Evolutionary conservation across 768 basidiomycete genomes (phyloP).

Genomic region (Amanita polypyramis): DNA sequence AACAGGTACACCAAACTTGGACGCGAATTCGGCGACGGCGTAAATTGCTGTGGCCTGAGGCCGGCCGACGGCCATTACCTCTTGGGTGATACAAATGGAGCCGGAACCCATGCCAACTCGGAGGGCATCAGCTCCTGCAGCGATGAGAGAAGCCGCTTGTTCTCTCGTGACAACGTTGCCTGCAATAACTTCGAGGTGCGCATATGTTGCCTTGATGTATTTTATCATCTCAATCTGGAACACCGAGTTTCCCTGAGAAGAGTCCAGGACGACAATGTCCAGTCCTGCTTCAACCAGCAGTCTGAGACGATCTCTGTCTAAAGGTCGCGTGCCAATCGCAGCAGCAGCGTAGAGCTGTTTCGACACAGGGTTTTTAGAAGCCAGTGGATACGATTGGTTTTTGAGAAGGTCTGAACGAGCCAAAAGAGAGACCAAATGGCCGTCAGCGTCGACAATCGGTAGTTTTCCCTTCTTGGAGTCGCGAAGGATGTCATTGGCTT

Average conservation of each 20-base stretch:
- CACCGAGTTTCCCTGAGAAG: conserved; percentile 91
- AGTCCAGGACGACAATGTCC: conserved; percentile 91
- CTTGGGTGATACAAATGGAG: conserved; percentile 98
- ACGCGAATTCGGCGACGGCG: conserved; percentile 88
- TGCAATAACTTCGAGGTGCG: conserved; percentile 85
- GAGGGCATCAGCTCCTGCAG: conserved; percentile 90
- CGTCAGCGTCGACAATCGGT: conserved; percentile 48
- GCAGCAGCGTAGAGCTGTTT: conserved; percentile 98
- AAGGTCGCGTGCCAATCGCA: conserved; percentile 86
- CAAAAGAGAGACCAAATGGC: conserved; percentile 63
- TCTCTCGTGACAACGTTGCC: conserved; percentile 98
- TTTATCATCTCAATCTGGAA: conserved; percentile 92
- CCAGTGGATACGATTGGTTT: conserved; percentile 93
- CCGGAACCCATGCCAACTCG: conserved; percentile 97
- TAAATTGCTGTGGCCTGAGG: conserved; percentile 99
- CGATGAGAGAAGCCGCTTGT: conserved; percentile 90
- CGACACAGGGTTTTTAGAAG: conserved; percentile 79
- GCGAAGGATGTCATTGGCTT: conserved; percentile 92
- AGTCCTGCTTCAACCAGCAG: conserved; percentile 90
- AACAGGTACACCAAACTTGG: conserved; percentile 90
- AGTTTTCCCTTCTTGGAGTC: conserved; percentile 98
- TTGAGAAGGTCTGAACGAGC: conserved; percentile 96
- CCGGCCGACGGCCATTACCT: conserved; percentile 97
- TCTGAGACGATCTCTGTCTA: conserved; percentile 74
- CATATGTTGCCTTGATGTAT: conserved; percentile 85